Base-by-base conservation (phyloP, 805 yeast species). In the Yamadazyma phyllophila region DNA sequence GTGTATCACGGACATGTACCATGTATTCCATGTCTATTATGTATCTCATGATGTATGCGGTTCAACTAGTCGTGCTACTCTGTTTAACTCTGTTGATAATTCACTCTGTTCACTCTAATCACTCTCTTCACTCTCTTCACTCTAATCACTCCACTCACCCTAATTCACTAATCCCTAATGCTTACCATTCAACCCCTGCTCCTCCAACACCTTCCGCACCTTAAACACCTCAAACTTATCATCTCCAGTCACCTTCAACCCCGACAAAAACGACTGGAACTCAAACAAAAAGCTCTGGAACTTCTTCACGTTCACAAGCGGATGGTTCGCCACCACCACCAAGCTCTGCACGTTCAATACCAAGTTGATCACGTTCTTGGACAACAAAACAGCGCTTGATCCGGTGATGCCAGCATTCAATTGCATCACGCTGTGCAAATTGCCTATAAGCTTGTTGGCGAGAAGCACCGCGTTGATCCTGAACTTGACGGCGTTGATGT, bases 231-330 rank as follows among this genome's bases (percentile, higher is more conserved):
- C 50, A 26, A 50, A 44, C 37, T 35, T 41, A 7, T 50, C 47
- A 20, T 42, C 45, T 1, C 31, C 30, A 29, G 31, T 43, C 7
- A 43, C 12, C 24, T 37, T 13, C 31, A 43, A 31, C 2, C 29
- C 16, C 12, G 11, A 33, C 36, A 44, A 36, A 24, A 39, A 39
- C 15, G 39, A 29, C 44, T 41, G 33, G 35, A 48, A 44, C 39
- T 51, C 54, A 31, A 44, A 39, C 17, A 48, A 20, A 16, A 51
- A 32, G 16, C 50, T 44, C 32, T 48, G 46, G 39, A 39, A 48
- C 26, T 51, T 51, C 29, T 51, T 48, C 4, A 16, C 32, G 38
- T 46, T 51, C 5, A 51, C 44, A 16, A 46, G 10, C 8, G 9
- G 10, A 29, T 51, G 55, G 7, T 30, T 12, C 7, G 45, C 32